These are phyloP conservation scores for Rhinocladiella mackenziei DNA, from an alignment of 2,329 filamentous ascomycete species.

Conservation along the genomic window DNA sequence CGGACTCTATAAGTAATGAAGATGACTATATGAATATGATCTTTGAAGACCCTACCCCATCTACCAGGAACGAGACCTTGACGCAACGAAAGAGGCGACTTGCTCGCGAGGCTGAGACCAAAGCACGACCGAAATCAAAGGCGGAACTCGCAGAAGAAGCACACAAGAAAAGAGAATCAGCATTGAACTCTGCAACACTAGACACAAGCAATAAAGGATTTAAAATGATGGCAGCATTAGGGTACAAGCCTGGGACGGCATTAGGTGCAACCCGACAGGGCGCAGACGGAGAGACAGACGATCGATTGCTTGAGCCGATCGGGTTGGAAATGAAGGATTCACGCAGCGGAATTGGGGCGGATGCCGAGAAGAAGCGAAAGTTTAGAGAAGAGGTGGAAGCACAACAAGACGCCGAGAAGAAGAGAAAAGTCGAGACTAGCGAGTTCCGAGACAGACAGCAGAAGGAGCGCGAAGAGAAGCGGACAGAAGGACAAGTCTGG, in stretches of 20 bases:
- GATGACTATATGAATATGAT: conserved; percentile 98
- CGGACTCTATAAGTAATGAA: conserved; percentile 57
- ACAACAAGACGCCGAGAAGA: conserved; percentile 53
- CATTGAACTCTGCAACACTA: conserved; percentile 70
- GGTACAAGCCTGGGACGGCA: conserved; percentile 71
- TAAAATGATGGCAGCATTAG: conserved; percentile 95
- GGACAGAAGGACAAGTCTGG: conserved; percentile 64
- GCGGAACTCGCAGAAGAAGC: conserved; percentile 74
- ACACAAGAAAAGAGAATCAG: conserved; percentile 66
- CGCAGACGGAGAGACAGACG: conserved; percentile 28
- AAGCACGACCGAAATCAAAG: conserved; percentile 68
- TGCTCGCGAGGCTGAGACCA: conserved; percentile 60
- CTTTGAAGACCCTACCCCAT: conserved; percentile 61
- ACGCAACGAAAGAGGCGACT: conserved; percentile 56
- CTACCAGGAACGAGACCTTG: conserved; percentile 56
- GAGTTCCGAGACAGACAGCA: conserved; percentile 71
- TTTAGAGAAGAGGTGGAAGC: conserved; percentile 58
- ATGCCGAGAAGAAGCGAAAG: conserved; percentile 77
- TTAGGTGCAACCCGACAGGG: conserved; percentile 61
- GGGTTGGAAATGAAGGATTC: conserved; percentile 72
- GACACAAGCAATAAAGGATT: conserved; percentile 71
- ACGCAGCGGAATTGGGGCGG: conserved; percentile 76
- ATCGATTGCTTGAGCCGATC: conserved; percentile 66
- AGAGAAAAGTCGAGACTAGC: conserved; percentile 59
- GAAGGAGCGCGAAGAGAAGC: conserved; percentile 64